Percentiles rank a stretch among this genome's conserved stretches.
Conservation (phyloP, 2,329 filamentous ascomycete genomes). For the Ceratocystis variospora region DNA sequence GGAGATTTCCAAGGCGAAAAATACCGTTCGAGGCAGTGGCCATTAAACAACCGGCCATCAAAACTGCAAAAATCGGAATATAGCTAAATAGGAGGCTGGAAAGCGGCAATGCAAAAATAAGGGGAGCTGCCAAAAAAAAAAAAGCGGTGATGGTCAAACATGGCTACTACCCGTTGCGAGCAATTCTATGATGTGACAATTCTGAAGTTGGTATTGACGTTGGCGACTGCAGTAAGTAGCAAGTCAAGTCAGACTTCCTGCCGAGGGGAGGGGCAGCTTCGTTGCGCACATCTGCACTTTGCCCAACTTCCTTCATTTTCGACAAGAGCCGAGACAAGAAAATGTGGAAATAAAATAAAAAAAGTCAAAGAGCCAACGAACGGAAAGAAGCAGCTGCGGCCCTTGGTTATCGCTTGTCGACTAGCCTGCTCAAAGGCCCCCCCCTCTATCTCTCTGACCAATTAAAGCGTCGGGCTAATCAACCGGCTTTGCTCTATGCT, state of each 20-base stretch:
- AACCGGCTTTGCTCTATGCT: neutral
- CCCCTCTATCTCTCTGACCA: neutral
- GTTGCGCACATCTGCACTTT: neutral
- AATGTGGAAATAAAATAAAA: neutral
- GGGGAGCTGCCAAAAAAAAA: neutral
- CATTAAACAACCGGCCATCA: neutral
- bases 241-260: too few species aligned
- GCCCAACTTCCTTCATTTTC: neutral
- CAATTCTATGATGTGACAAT: neutral
- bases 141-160: neutral
- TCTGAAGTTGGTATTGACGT: neutral
- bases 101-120: neutral
- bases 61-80: neutral
- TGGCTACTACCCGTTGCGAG: neutral
- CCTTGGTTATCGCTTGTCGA: neutral
- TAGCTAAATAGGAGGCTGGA: neutral
- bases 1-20: neutral
- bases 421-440: neutral
- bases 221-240: neutral
- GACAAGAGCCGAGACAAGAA: neutral
- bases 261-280: too few species aligned
- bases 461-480: neutral
- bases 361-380: too few species aligned
- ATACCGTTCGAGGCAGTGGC: neutral
- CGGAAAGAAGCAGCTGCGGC: neutral